phyloP scores from a whole-genome alignment of 345 rosid genomes.

The Clarkia xantiana region DNA sequence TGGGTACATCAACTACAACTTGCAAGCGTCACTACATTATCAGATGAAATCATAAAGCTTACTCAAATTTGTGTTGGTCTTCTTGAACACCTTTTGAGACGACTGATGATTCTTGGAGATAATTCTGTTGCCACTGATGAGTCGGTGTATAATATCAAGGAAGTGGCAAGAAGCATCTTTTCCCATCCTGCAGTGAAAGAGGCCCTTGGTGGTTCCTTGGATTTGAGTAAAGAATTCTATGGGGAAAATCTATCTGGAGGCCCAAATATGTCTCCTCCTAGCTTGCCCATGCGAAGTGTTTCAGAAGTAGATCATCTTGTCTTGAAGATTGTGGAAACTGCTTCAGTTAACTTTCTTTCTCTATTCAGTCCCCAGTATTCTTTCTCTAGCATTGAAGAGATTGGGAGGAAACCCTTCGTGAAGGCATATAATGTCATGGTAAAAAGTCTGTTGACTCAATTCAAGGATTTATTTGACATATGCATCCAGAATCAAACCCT shows the following conservation, averaged over 20 bases:
- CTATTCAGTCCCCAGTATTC: slow-evolving; percentile 13
- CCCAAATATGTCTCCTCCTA: slow-evolving; percentile 23
- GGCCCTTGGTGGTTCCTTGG: slow-evolving; percentile 36
- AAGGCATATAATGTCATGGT: slow-evolving; percentile 32
- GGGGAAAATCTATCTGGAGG: slow-evolving; percentile 14
- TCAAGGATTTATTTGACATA: slow-evolving; percentile 31
- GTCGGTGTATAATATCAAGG: slow-evolving; percentile 21
- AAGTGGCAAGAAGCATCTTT: slow-evolving; percentile 43
- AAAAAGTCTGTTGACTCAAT: slow-evolving; percentile 25
- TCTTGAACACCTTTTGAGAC: slow-evolving; percentile 35
- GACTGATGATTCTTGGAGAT: slow-evolving; percentile 5
- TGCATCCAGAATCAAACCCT: slow-evolving; percentile 32
- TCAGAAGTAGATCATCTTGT: slow-evolving; percentile 42
- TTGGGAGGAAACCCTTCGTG: slow-evolving; percentile 19
- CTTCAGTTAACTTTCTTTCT: slow-evolving; percentile 37
- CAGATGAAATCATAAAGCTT: slow-evolving; percentile 26
- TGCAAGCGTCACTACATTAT: slow-evolving; percentile 25
- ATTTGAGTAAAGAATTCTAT: slow-evolving; percentile 20
- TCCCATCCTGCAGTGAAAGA: slow-evolving; percentile 46
- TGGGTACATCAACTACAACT: slow-evolving; percentile 50
- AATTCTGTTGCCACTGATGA: not conserved
- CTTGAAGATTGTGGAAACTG: slow-evolving; percentile 39
- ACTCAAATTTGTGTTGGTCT: slow-evolving; percentile 51
- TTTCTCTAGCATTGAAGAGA: slow-evolving; percentile 14
- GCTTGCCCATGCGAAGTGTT: slow-evolving; percentile 24